Percentiles rank a stretch among this genome's conserved stretches.
These are phyloP conservation scores for Vitis hybrid DNA, from an alignment of 177 flowering plant species.

Conservation along the genomic window DNA sequence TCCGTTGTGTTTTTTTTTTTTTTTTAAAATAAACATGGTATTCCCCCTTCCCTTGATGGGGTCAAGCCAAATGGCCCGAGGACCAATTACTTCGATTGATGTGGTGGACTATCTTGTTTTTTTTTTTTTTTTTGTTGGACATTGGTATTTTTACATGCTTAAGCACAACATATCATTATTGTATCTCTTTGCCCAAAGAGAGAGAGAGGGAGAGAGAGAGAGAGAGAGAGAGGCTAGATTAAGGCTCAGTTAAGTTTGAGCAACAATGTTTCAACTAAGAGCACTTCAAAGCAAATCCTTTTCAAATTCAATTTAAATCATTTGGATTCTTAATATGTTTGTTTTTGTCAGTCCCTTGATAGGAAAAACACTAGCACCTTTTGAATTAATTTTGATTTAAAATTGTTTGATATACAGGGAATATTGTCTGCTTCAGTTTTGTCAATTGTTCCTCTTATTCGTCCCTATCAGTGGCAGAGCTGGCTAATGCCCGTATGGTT, in stretches of 20 bases:
- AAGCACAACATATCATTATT: too few relatives aligned
- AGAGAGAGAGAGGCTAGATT: background rate
- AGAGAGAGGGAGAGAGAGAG: too few relatives aligned
- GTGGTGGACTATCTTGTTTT: too few relatives aligned
- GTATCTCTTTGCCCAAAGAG: too few relatives aligned
- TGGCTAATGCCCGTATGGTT: conserved; percentile 84
- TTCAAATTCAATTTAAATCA: background rate
- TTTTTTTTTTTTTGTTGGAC: too few relatives aligned
- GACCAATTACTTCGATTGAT: too few relatives aligned
- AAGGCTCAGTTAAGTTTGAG: background rate
- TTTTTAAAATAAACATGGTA: too few relatives aligned
- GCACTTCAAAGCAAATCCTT: background rate
- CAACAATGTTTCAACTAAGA: background rate
- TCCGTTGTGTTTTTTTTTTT: too few relatives aligned
- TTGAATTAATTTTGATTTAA: background rate
- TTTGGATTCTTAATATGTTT: background rate
- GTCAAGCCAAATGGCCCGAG: too few relatives aligned
- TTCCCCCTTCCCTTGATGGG: too few relatives aligned
- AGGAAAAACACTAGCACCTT: background rate
- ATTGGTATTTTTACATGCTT: too few relatives aligned
- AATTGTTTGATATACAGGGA: conserved; percentile 51
- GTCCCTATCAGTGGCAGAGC: conserved; percentile 99
- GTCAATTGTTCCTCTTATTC: conserved; percentile 81
- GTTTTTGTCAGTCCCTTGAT: conserved; percentile 1
- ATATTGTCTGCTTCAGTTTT: conserved; percentile 79